Percentiles rank a stretch among this genome's conserved stretches.
Evolutionary conservation across 1,284 basidiomycete species (phyloP).

Genomic region (Ganoderma lucidum): DNA sequence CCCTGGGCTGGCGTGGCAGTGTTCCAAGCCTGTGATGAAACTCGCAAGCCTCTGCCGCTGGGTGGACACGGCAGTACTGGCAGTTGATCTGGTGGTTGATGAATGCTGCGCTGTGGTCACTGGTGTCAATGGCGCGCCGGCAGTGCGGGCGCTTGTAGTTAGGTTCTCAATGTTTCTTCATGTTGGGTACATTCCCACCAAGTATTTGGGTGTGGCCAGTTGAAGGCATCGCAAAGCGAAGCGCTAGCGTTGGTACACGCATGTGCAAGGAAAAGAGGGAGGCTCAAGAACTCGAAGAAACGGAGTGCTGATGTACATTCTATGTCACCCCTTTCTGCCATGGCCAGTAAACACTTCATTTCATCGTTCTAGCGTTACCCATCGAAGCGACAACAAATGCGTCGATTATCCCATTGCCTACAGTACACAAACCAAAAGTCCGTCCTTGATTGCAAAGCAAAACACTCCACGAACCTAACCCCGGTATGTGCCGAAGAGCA

Average conservation of each 20-base stretch:
- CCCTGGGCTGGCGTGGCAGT: neutral
- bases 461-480: conserved; percentile 24
- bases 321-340: too few species aligned
- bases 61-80: neutral
- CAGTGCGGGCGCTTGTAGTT: neutral
- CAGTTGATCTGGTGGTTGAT: neutral
- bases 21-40: neutral
- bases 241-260: too few species aligned
- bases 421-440: conserved; percentile 1
- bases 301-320: too few species aligned
- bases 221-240: too few species aligned
- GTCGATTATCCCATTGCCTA: neutral
- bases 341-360: neutral
- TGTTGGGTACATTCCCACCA: too few species aligned
- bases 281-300: too few species aligned
- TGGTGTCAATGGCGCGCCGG: neutral
- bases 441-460: neutral
- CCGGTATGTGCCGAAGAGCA: conserved; percentile 40
- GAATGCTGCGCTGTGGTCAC: neutral
- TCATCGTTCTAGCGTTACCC: neutral
- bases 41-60: neutral
- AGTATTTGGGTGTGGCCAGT: too few species aligned
- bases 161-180: too few species aligned
- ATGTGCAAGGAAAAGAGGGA: too few species aligned
- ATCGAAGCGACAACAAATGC: neutral